Conservation (phyloP, 139 green algal genomes). For the Spirogloea muscicola region DNA sequence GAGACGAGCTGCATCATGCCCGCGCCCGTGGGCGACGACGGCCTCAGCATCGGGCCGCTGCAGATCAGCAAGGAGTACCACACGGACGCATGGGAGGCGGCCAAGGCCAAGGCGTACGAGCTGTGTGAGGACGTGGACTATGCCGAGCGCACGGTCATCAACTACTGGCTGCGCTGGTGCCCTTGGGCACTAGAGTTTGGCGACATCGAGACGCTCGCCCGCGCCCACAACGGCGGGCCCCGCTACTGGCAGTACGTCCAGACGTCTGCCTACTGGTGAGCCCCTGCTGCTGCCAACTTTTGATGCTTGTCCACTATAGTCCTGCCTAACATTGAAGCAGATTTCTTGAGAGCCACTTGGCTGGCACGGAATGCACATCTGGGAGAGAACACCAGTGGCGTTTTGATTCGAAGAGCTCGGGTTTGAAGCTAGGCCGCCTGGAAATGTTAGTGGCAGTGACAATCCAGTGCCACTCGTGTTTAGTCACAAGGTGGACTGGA, state of each 20-base stretch:
- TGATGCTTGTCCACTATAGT: too few species aligned
- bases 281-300: too few species aligned
- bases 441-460: too few species aligned
- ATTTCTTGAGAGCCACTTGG: too few species aligned
- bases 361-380: too few species aligned
- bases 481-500: too few species aligned
- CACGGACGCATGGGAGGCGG: slow-evolving; percentile 43
- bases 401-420: too few species aligned
- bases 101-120: slow-evolving; percentile 3
- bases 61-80: slow-evolving; percentile 54
- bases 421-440: too few species aligned
- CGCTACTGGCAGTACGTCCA: slow-evolving; percentile 40
- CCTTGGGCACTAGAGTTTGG: slow-evolving; percentile 54
- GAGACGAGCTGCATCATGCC: slow-evolving; percentile 51
- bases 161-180: slow-evolving; percentile 55
- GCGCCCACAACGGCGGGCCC: slow-evolving; percentile 53
- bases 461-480: too few species aligned
- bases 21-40: slow-evolving; percentile 48
- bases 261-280: slow-evolving; percentile 49
- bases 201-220: slow-evolving; percentile 50
- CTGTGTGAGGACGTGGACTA: slow-evolving; percentile 49
- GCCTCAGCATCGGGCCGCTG: slow-evolving; percentile 49
- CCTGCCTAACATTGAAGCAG: too few species aligned
- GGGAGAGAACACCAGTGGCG: too few species aligned
- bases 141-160: slow-evolving; percentile 41